Evolutionary conservation across 208 protist species (phyloP).

Genomic region (Balamuthia mandrillaris): DNA sequence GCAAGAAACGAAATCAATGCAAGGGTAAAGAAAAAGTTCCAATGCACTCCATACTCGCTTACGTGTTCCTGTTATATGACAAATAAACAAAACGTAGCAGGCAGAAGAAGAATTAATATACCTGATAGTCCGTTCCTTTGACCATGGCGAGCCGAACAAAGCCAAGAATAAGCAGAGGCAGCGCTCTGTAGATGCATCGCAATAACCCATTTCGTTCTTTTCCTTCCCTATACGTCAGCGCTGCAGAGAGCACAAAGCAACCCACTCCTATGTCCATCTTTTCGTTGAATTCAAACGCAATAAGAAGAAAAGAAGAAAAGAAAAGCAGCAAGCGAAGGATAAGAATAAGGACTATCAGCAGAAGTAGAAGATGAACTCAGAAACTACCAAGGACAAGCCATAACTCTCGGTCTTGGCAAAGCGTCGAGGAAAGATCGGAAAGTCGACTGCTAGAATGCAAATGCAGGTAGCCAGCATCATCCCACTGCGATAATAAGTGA

Average conservation of each 20-base stretch:
- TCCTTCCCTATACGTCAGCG: constrained; percentile 48
- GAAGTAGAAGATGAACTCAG: neutral
- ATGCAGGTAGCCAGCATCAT: constrained; percentile 65
- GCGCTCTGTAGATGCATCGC: neutral
- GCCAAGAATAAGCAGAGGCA: constrained; percentile 59
- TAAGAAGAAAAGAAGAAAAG: neutral
- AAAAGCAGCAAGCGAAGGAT: neutral
- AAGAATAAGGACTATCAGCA: neutral
- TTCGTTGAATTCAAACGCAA: neutral
- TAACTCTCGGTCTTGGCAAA: constrained; percentile 79
- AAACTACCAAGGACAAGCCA: constrained; percentile 66
- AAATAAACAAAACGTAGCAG: too few relatives aligned
- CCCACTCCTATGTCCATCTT: constrained; percentile 78
- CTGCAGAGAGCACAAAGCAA: constrained; percentile 61
- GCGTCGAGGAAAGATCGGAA: constrained; percentile 70
- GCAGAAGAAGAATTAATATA: too few relatives aligned
- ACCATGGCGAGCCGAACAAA: constrained; percentile 53
- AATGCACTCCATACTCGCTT: constrained; percentile 80
- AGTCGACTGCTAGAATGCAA: constrained; percentile 78
- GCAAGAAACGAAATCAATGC: constrained; percentile 52
- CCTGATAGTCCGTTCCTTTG: constrained; percentile 65
- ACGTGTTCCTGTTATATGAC: constrained; percentile 70
- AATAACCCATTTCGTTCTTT: neutral
- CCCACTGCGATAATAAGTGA: constrained; percentile 24
- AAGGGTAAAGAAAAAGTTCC: constrained; percentile 84